These are phyloP conservation scores for Candida sp. DNA, from an alignment of 1,139 yeast species.

Conservation along the genomic window DNA sequence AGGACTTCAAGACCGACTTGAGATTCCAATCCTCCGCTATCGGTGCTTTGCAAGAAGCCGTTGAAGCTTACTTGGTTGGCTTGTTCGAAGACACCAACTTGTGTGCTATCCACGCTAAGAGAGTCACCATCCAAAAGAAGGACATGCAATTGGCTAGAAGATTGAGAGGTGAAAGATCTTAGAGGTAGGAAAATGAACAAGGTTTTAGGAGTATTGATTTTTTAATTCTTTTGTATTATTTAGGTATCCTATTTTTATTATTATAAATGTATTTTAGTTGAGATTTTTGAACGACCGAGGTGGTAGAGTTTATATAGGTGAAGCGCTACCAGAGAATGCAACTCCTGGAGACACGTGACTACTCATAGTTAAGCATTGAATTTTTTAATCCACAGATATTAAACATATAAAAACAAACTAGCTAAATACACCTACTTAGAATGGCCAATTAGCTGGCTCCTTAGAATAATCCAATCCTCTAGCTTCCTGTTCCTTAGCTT, in stretches of 20 bases:
- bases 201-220: conserved; percentile 2
- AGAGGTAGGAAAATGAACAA: too few relatives aligned
- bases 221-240: conserved; percentile 8
- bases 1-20: conserved; percentile 97
- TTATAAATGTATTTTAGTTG: conserved; percentile 5
- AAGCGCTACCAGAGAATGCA: not conserved
- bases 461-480: conserved; percentile 42
- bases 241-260: conserved; percentile 5
- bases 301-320: not conserved
- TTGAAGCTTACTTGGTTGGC: conserved; percentile 94
- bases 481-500: conserved; percentile 55
- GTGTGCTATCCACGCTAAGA: conserved; percentile 90
- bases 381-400: not conserved
- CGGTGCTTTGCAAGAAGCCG: conserved; percentile 99
- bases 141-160: conserved; percentile 99
- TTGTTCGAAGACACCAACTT: conserved; percentile 89
- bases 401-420: not conserved
- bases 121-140: conserved; percentile 98
- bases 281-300: not conserved
- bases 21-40: conserved; percentile 99
- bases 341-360: not conserved
- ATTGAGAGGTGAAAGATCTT: conserved; percentile 97
- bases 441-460: conserved; percentile 49
- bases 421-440: conserved; percentile 18
- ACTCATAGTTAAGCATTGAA: too few relatives aligned